Base-by-base conservation (phyloP, 176 grass and related monocot species). In the Carex littledalei region DNA sequence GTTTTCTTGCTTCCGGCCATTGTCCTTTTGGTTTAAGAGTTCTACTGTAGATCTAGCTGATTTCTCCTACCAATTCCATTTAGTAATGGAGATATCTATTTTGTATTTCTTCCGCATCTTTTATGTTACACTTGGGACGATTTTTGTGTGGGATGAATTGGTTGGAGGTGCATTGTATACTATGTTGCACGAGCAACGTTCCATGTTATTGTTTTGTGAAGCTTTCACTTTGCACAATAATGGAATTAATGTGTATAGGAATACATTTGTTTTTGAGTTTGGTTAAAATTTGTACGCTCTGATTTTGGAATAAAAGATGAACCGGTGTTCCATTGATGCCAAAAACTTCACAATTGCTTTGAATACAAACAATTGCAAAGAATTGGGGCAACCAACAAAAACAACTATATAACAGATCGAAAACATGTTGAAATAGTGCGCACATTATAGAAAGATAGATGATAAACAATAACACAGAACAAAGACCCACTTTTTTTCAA, bases 11-110 rank as follows among this genome's bases (percentile, higher is more conserved):
- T 85, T 66, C 85, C 26, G 61, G 58, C 49, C 2, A 29, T 64
- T 85, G 53, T 88, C 18, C 80, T 91, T 82, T 50, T 84, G 31
- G 76, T 65, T 41, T 89, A 82, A 89, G 39, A 8, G 18, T 81
- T 63, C 45, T 59, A 83, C 20, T 34, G 43, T 68, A 83, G 41
- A 24, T 50, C 35, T 29, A 81, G 20, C 39, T 15, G 17, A 22
- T 21, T 10, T 49, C 13, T 65, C n/a, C 29, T 29, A 3, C 26
- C 37, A 34, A 72, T 17, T 17, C 55, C 73, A 49, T 81, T 2
- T 43, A 81, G 32, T 45, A 43, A 47, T 49, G 37, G 79, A 24
- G 21, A 53, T 83, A 68, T 68, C 67, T 53, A 53, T 68, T 68
- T 52, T 83, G 41, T 83, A 83, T 68, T 53, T 81, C 32, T 54